These are phyloP conservation scores for Logfia minima DNA, from an alignment of 129 eudicot genomes.

Conservation along the genomic window DNA sequence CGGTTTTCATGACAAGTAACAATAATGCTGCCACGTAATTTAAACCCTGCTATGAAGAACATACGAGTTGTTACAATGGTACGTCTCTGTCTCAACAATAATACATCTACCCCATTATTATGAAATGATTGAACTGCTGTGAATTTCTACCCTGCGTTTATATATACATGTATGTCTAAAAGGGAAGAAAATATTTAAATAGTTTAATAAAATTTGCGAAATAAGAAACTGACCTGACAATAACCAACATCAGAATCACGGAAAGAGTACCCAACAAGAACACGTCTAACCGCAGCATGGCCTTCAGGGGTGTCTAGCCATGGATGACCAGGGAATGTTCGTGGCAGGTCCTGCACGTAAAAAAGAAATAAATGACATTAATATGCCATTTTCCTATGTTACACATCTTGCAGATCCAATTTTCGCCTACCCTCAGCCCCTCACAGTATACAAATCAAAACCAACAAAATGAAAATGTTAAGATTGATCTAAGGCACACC, in stretches of 20 bases:
- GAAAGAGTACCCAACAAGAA: conserved; percentile 94
- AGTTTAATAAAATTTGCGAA: background rate
- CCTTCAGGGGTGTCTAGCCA: conserved; percentile 96
- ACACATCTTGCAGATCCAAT: background rate
- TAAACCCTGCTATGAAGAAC: conserved; percentile 61
- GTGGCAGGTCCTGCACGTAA: conserved; percentile 66
- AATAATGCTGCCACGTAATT: conserved; percentile 91
- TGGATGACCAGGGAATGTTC: conserved; percentile 97
- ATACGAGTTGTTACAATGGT: background rate
- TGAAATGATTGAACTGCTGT: background rate
- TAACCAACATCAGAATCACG: conserved; percentile 97
- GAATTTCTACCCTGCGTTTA: no score
- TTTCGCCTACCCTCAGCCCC: background rate
- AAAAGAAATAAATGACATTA: background rate
- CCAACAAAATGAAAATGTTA: background rate
- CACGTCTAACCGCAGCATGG: conserved; percentile 92
- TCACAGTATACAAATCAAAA: background rate
- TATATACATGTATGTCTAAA: background rate
- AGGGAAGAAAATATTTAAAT: background rate
- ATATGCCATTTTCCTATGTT: background rate
- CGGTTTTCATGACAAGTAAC: conserved; percentile 93
- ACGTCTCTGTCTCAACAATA: background rate
- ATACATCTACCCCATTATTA: background rate
- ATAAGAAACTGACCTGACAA: conserved; percentile 63
- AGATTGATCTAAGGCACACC: background rate